phyloP scores from a whole-genome alignment of 73 alveolate species.

The Paramecium pentaurelia region DNA sequence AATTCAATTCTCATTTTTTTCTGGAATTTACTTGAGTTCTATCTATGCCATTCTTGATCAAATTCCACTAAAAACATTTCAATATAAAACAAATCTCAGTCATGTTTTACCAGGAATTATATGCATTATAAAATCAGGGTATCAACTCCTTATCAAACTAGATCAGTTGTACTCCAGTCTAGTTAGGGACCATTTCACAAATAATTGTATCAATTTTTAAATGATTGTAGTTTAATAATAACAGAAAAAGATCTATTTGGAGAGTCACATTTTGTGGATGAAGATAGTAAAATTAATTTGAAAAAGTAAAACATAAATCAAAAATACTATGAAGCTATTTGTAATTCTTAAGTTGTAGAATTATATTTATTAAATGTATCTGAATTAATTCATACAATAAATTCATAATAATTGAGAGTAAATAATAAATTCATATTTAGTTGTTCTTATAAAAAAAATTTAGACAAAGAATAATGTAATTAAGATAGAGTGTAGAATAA shows the following conservation, averaged over 20 bases:
- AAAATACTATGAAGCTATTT: background rate
- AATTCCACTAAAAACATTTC: background rate
- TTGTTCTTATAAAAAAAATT: background rate
- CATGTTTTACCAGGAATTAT: background rate
- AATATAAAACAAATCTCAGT: background rate
- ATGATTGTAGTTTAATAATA: background rate
- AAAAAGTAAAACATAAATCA: background rate
- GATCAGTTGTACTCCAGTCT: constrained; percentile 8
- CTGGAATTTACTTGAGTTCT: background rate
- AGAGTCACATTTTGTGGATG: background rate
- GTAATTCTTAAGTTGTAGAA: background rate
- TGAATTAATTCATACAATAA: background rate
- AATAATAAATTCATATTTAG: background rate
- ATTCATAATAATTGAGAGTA: background rate
- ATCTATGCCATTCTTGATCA: background rate
- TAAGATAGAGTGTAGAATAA: background rate
- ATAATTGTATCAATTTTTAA: background rate
- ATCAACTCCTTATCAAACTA: background rate
- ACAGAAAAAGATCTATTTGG: background rate
- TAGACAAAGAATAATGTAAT: background rate
- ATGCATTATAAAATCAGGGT: constrained; percentile 13
- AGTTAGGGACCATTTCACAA: background rate
- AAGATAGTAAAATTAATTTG: background rate
- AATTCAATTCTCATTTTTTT: background rate
- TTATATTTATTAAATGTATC: background rate